These are phyloP conservation scores for maize (Zea mays) DNA, from an alignment of 176 grass and related monocot species.

Conservation along the genomic window DNA sequence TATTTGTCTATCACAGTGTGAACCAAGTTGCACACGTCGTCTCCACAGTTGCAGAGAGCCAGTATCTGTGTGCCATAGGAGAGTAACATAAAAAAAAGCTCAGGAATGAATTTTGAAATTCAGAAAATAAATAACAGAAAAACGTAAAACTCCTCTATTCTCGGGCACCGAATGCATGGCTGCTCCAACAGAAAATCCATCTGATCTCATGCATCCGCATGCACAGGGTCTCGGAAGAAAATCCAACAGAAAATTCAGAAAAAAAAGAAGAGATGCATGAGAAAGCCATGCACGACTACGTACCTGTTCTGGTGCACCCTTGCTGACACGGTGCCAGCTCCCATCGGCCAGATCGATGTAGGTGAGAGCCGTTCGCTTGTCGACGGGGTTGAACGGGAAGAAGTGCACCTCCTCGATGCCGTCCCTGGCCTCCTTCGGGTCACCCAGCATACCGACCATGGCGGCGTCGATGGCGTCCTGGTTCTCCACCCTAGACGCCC, in stretches of 20 bases:
- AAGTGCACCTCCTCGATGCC: conserved; percentile 85
- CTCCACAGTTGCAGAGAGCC: conserved; percentile 58
- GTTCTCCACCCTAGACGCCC: conserved; percentile 86
- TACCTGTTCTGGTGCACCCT: conserved; percentile 85
- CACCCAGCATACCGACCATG: conserved; percentile 78
- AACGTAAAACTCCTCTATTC: too few relatives aligned
- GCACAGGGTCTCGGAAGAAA: too few relatives aligned
- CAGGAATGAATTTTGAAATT: neutral
- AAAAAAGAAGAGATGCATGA: too few relatives aligned
- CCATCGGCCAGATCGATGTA: conserved; percentile 52
- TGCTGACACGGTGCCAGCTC: conserved; percentile 80
- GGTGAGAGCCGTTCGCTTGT: conserved; percentile 95
- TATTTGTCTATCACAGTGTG: conserved; percentile 72
- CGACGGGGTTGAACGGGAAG: conserved; percentile 91
- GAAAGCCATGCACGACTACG: too few relatives aligned
- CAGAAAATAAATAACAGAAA: too few relatives aligned
- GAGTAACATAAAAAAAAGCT: neutral
- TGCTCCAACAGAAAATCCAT: too few relatives aligned
- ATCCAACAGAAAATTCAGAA: too few relatives aligned
- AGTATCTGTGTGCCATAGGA: conserved; percentile 37
- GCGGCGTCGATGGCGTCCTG: conserved; percentile 91
- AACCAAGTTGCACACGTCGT: conserved; percentile 42
- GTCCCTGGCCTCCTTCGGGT: conserved; percentile 73
- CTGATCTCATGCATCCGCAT: too few relatives aligned
- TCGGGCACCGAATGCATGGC: too few relatives aligned